phyloP scores from a whole-genome alignment of 1,284 basidiomycete genomes.

The Pseudozyma tsukubaensis region DNA sequence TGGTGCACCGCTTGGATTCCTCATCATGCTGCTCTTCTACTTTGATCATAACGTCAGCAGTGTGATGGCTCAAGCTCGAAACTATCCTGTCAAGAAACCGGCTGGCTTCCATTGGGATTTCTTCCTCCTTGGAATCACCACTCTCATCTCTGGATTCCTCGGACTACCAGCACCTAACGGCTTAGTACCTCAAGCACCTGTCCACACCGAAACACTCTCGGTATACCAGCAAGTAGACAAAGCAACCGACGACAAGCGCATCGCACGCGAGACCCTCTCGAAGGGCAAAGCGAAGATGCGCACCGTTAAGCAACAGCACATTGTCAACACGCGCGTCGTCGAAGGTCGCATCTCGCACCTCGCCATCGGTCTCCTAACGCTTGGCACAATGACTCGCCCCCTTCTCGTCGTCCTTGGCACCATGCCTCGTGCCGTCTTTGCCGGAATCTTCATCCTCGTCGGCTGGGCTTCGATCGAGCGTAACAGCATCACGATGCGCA shows the following conservation, averaged over 20 bases:
- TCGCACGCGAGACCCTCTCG: conserved; percentile 70
- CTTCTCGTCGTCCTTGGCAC: conserved; percentile 65
- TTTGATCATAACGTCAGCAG: conserved; percentile 77
- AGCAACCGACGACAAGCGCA: conserved; percentile 43
- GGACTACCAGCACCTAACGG: conserved; percentile 94
- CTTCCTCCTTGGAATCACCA: conserved; percentile 87
- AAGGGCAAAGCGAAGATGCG: conserved; percentile 60
- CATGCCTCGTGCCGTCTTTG: conserved; percentile 63
- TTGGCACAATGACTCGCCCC: conserved; percentile 67
- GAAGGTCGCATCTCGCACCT: conserved; percentile 66
- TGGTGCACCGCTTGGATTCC: conserved; percentile 75
- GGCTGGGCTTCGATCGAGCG: conserved; percentile 75
- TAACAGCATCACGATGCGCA: conserved; percentile 85
- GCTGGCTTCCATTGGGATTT: conserved; percentile 85
- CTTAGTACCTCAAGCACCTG: conserved; percentile 90
- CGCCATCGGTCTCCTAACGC: conserved; percentile 64
- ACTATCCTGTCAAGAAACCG: conserved; percentile 89
- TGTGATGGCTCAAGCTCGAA: conserved; percentile 89
- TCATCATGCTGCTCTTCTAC: conserved; percentile 67
- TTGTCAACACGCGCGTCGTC: conserved; percentile 61
- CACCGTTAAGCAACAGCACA: conserved; percentile 49
- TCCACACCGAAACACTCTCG: conserved; percentile 87
- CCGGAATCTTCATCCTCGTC: conserved; percentile 68
- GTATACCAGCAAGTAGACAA: conserved; percentile 75
- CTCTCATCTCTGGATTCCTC: conserved; percentile 88